Conservation (phyloP, 352 stramenopile species). For the Lagenidium sp. region DNA sequence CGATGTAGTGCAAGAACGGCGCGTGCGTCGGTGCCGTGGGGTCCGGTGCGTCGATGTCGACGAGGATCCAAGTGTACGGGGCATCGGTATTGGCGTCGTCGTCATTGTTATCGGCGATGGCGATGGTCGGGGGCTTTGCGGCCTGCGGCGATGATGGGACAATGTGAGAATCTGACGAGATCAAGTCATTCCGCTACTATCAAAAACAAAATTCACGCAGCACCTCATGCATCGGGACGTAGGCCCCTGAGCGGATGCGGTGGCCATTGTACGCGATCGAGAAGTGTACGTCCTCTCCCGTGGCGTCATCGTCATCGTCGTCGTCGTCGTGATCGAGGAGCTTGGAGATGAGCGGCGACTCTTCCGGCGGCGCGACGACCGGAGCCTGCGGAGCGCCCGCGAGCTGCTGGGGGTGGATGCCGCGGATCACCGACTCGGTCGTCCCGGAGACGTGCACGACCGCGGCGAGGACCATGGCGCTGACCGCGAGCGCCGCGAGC, state of each 20-base stretch:
- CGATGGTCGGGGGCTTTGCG: conserved; percentile 19
- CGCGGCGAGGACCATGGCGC: conserved; percentile 1
- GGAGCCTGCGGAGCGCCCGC: too few relatives aligned
- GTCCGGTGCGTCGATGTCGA: conserved; percentile 63
- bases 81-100: conserved; percentile 5
- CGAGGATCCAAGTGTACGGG: conserved; percentile 48
- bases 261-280: conserved; percentile 4
- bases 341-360: too few relatives aligned
- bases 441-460: conserved; percentile 13
- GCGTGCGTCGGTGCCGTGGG: conserved; percentile 38
- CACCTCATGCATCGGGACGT: conserved; percentile 14
- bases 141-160: too few relatives aligned
- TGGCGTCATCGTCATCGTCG: conserved; percentile 3
- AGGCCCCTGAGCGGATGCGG: conserved; percentile 2
- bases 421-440: conserved; percentile 5
- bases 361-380: too few relatives aligned
- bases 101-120: conserved; percentile 5
- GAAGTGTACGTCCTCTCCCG: too few relatives aligned
- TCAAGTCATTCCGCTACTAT: background rate
- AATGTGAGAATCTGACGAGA: background rate
- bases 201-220: background rate
- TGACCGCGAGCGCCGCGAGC: conserved; percentile 8
- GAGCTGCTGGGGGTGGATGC: too few relatives aligned
- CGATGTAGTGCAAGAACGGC: conserved; percentile 66
- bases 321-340: background rate